These are phyloP conservation scores for Aspergillus mulundensis DNA, from an alignment of 495 filamentous ascomycete genomes.

Conservation along the genomic window DNA sequence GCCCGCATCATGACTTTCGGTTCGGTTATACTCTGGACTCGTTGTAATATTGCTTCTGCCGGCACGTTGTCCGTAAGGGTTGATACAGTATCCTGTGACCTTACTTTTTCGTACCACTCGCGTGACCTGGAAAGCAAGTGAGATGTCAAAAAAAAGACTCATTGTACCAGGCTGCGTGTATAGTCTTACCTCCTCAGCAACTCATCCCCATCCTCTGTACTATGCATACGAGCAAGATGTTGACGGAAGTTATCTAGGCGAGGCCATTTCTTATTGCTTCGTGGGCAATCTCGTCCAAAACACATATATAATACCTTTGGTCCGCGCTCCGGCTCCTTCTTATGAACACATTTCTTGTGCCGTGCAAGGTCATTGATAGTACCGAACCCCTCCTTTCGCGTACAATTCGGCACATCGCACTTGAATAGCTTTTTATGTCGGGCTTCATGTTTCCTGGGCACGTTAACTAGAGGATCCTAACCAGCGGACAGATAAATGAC, in stretches of 20 bases:
- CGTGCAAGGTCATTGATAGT: constrained; percentile 76
- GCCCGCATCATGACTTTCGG: background rate
- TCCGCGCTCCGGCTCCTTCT: constrained; percentile 47
- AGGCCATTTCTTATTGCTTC: constrained; percentile 75
- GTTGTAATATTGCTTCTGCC: background rate
- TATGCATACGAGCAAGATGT: constrained; percentile 79
- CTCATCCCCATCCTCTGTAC: constrained; percentile 46
- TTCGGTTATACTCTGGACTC: background rate
- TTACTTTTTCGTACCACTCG: constrained; percentile 37
- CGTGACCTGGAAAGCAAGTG: constrained; percentile 27
- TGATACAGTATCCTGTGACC: constrained; percentile 12
- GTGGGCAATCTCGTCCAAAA: constrained; percentile 56
- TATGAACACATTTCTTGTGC: constrained; percentile 68
- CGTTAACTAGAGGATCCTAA: background rate
- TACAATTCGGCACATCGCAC: constrained; percentile 60
- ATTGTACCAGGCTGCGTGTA: background rate
- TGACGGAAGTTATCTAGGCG: constrained; percentile 88
- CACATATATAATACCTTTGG: constrained; percentile 64
- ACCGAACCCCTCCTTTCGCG: constrained; percentile 65
- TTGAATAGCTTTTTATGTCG: constrained; percentile 71
- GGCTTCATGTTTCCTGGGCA: constrained; percentile 70
- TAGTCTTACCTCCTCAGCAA: constrained; percentile 53
- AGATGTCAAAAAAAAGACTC: constrained; percentile 3
- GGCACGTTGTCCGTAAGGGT: constrained; percentile 9
- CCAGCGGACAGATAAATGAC: background rate